phyloP scores from a whole-genome alignment of 129 eudicot genomes.

The Glebionis coronaria region DNA sequence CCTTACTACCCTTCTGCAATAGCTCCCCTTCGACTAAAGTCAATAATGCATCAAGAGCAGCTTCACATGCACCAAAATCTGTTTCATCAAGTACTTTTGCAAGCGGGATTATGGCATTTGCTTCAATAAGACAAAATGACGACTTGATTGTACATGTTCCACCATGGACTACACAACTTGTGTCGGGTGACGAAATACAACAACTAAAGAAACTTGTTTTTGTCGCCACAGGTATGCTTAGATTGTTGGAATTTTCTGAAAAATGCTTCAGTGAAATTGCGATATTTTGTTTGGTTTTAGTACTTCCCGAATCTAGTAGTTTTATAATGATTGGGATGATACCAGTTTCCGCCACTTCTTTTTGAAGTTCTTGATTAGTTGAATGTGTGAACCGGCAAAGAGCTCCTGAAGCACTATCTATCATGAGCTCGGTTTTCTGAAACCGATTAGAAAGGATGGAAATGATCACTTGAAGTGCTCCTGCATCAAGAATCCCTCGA shows the following conservation, averaged over 20 bases:
- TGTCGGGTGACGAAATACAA: slow-evolving; percentile 24
- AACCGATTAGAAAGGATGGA: slow-evolving; percentile 26
- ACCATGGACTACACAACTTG: slow-evolving; percentile 30
- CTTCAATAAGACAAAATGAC: slow-evolving; percentile 49
- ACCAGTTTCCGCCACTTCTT: slow-evolving; percentile 43
- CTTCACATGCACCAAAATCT: slow-evolving; percentile 37
- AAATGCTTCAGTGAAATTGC: slow-evolving; percentile 43
- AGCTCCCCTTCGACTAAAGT: slow-evolving; percentile 37
- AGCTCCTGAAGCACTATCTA: slow-evolving; percentile 41
- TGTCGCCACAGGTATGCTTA: slow-evolving; percentile 29
- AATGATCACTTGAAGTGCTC: slow-evolving; percentile 34
- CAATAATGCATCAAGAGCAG: slow-evolving; percentile 42
- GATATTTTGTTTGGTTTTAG: slow-evolving; percentile 30
- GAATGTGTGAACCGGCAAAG: slow-evolving; percentile 40
- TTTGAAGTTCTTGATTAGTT: slow-evolving; percentile 38
- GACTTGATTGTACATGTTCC: slow-evolving; percentile 38
- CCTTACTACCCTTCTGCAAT: slow-evolving; percentile 46
- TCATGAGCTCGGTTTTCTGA: slow-evolving; percentile 28
- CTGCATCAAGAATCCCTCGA: slow-evolving; percentile 35
- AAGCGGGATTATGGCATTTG: slow-evolving; percentile 38
- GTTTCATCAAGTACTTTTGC: slow-evolving; percentile 33
- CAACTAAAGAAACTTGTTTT: slow-evolving; percentile 23
- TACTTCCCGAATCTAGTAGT: slow-evolving; percentile 32
- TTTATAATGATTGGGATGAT: slow-evolving; percentile 30
- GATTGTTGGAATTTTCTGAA: slow-evolving; percentile 36